Conservation (phyloP, 805 yeast species). For the Candida ascalaphidarum region DNA sequence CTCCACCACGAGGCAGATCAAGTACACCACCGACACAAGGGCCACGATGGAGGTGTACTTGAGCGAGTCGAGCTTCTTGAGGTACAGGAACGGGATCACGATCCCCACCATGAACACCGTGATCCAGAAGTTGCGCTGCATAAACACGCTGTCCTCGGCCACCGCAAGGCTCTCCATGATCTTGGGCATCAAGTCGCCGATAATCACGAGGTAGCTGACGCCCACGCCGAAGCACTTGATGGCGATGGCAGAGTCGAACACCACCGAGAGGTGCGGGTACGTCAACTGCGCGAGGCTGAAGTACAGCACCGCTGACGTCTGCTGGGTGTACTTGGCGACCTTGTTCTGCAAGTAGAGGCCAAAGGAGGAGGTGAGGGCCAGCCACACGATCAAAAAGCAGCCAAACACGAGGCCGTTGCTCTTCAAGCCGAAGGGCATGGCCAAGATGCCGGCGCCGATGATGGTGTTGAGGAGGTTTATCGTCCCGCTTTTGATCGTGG, state of each 20-base stretch:
- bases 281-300: conserved; percentile 46
- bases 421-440: conserved; percentile 65
- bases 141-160: conserved; percentile 9
- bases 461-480: conserved; percentile 69
- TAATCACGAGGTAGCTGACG: conserved; percentile 59
- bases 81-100: conserved; percentile 55
- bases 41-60: conserved; percentile 68
- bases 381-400: conserved; percentile 42
- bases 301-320: conserved; percentile 32
- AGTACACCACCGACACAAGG: conserved; percentile 54
- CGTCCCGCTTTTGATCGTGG: too few relatives aligned
- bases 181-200: conserved; percentile 71
- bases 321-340: conserved; percentile 45
- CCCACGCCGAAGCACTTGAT: conserved; percentile 78
- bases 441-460: conserved; percentile 72
- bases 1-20: conserved; percentile 45
- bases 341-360: conserved; percentile 60
- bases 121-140: conserved; percentile 45
- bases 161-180: conserved; percentile 33
- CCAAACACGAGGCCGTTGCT: conserved; percentile 63
- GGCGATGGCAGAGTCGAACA: conserved; percentile 71
- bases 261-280: conserved; percentile 57
- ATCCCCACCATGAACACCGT: conserved; percentile 39
- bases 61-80: conserved; percentile 58
- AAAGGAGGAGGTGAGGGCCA: conserved; percentile 58